phyloP scores from a whole-genome alignment of 805 yeast genomes.

The Schwanniomyces pseudopolymorphus region DNA sequence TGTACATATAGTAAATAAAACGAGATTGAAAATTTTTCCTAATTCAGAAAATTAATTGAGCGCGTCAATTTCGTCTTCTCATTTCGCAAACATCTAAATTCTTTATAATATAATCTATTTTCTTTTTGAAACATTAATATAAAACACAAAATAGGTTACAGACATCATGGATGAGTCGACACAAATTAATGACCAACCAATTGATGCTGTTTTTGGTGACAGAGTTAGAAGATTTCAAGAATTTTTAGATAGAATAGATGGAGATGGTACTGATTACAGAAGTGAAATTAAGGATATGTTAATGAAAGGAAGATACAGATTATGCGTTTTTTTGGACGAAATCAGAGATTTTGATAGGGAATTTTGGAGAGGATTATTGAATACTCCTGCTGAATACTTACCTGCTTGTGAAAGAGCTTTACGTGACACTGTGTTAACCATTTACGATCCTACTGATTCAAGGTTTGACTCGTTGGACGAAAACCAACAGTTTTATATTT shows the following conservation, averaged over 20 bases:
- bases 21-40: slow-evolving; percentile 13
- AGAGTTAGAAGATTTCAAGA: slow-evolving; percentile 88
- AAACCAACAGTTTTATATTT: slow-evolving; percentile 66
- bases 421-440: slow-evolving; percentile 71
- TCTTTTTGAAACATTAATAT: neutral
- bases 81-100: neutral
- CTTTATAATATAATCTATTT: neutral
- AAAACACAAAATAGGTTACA: neutral
- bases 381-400: slow-evolving; percentile 76
- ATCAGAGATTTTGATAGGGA: slow-evolving; percentile 77
- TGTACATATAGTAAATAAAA: neutral
- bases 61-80: slow-evolving; percentile 19
- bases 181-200: slow-evolving; percentile 27
- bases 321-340: slow-evolving; percentile 81
- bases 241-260: slow-evolving; percentile 60
- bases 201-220: slow-evolving; percentile 63
- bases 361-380: slow-evolving; percentile 74
- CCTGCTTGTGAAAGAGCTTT: slow-evolving; percentile 91
- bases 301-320: slow-evolving; percentile 60
- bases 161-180: slow-evolving; percentile 10
- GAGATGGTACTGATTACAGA: slow-evolving; percentile 60
- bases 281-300: slow-evolving; percentile 74
- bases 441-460: slow-evolving; percentile 62
- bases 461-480: slow-evolving; percentile 54
- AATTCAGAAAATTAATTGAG: slow-evolving; percentile 23